Base-by-base conservation (phyloP, 805 yeast genomes). In the Cyberlindnera mycetangii region DNA sequence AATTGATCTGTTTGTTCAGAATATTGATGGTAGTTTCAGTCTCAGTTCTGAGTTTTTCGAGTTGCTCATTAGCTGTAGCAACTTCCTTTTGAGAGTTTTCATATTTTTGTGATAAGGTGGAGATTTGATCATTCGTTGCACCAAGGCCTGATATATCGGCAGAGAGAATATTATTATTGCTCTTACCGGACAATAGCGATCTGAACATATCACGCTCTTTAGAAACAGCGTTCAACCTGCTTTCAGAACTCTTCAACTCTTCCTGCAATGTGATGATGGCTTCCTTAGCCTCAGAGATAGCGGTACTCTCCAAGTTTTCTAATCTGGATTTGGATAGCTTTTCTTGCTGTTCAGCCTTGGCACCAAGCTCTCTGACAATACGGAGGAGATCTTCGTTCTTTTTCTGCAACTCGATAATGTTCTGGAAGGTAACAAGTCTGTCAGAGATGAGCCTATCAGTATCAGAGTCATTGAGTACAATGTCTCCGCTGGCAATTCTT, bases 131-230 rank as follows among this genome's bases (percentile, higher is more conserved):
- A 35, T 30, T 37, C 18, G 25, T 8, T 8, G 16, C 31, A 22
- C 35, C 41, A 31, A n/a, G 12, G 14, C 16, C 27, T 4, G 53
- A 36, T 8, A 52, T 18, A 4, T 52, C 58, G 37, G 50, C 52
- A n/a, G 52, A 40, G 24, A 56, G 39, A 15, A 54, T 47, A 31
- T 47, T 50, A 27, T 50, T 37, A 11, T 36, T 20, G 14, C 44
- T 12, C 59, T 59, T 42, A 55, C 54, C 54, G 4, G 58, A 41
- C 4, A 53, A 22, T 38, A 62, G 42, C 1, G 60, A 47, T 57
- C 80, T 72, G 54, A 82, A 73, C 67, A 81, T 77, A 53, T 89
- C 95, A 44, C 89, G 75, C 60, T 87, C 95, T 49, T 79, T 75
- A 4, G 73, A 66, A 2, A 78, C 71, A 2, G 83, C 74, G 10